Conservation (phyloP, 108 stramenopile genomes). For the Thalassiosira profunda region DNA sequence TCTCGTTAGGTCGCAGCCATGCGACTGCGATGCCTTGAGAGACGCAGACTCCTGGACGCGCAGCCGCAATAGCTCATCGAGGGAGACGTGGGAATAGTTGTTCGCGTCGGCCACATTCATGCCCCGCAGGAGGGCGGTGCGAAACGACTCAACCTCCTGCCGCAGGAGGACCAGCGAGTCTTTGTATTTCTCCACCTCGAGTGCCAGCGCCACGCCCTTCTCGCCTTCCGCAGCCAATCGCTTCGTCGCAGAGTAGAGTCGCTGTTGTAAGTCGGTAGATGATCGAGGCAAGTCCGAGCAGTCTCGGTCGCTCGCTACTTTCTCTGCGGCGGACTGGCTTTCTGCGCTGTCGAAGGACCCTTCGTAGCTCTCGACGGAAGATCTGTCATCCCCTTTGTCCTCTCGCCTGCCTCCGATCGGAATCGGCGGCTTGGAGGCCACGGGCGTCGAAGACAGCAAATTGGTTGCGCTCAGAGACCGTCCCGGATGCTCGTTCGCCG, state of each 20-base stretch:
- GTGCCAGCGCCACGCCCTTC: slow-evolving; percentile 20
- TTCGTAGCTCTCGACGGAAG: no score
- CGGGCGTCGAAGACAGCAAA: no score
- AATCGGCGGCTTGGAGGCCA: no score
- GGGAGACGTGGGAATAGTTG: slow-evolving; percentile 26
- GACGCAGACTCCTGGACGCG: slow-evolving; percentile 32
- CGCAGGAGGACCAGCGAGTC: slow-evolving; percentile 15
- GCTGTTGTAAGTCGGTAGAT: neutral
- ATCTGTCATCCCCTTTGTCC: no score
- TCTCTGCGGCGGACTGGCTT: no score
- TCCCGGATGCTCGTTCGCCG: no score
- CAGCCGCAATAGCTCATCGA: slow-evolving; percentile 27
- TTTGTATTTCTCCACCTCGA: slow-evolving; percentile 22
- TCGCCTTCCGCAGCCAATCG: slow-evolving; percentile 17
- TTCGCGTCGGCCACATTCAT: slow-evolving; percentile 29
- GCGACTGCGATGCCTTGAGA: neutral
- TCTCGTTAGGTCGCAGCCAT: slow-evolving; percentile 1
- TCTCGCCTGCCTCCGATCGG: no score
- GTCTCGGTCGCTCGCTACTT: no score
- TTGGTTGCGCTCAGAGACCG: no score
- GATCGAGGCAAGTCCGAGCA: no score
- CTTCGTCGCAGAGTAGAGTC: slow-evolving; percentile 6
- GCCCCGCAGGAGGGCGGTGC: slow-evolving; percentile 21
- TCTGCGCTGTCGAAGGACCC: no score
- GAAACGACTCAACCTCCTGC: slow-evolving; percentile 9